Evolutionary conservation across 176 grass and related monocot species (phyloP).

Genomic region (Poa annua): DNA sequence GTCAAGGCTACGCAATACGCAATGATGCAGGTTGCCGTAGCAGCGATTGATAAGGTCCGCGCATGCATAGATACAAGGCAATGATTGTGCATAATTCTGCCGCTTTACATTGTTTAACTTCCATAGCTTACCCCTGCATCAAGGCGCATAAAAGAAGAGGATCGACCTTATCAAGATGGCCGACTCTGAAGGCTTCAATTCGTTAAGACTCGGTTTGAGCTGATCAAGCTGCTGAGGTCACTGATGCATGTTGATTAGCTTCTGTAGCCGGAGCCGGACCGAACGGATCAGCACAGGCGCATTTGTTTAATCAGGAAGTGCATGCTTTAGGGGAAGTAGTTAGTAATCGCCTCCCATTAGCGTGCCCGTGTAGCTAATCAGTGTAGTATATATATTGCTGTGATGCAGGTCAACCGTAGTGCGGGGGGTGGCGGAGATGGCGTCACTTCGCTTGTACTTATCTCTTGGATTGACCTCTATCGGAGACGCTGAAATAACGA

Average conservation of each 20-base stretch:
- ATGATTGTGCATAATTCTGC: constrained; percentile 43
- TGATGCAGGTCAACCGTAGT: constrained; percentile 39
- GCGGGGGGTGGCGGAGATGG: constrained; percentile 38
- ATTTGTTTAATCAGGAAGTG: constrained; percentile 27
- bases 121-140: neutral
- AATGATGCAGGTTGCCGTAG: constrained; percentile 37
- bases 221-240: constrained; percentile 17
- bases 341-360: neutral
- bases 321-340: neutral
- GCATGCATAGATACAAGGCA: constrained; percentile 15
- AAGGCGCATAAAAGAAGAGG: neutral
- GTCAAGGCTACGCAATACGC: constrained; percentile 32
- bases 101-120: constrained; percentile 23
- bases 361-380: neutral
- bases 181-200: neutral
- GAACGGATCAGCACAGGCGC: constrained; percentile 30
- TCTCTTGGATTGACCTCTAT: neutral
- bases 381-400: neutral
- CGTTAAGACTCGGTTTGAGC: constrained; percentile 14
- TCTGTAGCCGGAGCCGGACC: neutral
- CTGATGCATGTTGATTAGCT: neutral
- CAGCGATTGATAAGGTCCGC: constrained; percentile 39
- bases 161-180: constrained; percentile 32
- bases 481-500: neutral
- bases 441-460: constrained; percentile 19